Conservation (phyloP, 441 rosid species). For the Adansonia grandidieri region DNA sequence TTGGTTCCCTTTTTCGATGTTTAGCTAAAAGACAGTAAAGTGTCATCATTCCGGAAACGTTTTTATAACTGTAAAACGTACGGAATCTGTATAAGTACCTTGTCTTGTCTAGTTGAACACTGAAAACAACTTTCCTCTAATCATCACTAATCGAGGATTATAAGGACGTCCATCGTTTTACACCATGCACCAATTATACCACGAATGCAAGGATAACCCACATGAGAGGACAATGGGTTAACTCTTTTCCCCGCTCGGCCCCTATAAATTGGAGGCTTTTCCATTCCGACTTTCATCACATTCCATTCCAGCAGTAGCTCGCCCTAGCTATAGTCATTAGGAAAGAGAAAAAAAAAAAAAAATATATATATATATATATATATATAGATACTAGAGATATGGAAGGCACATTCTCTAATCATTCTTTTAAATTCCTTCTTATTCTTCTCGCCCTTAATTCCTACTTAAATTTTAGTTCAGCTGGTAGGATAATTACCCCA, state of each 20-base stretch:
- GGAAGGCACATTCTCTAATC: constrained; percentile 28
- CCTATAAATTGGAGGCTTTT: constrained; percentile 19
- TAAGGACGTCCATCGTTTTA: not conserved
- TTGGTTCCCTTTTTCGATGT: not conserved
- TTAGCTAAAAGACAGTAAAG: not conserved
- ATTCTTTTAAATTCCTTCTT: constrained; percentile 23
- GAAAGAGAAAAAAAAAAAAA: not conserved
- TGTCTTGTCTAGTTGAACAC: no score
- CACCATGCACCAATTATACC: not conserved
- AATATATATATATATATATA: no score
- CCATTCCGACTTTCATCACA: constrained; percentile 25
- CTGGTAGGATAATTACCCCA: constrained; percentile 34
- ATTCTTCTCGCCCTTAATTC: constrained; percentile 25
- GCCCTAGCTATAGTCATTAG: not conserved
- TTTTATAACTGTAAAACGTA: no score
- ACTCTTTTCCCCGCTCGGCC: not conserved
- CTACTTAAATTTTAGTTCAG: constrained; percentile 27
- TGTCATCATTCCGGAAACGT: no score
- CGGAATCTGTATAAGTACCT: no score
- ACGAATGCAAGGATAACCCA: not conserved
- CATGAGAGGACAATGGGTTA: not conserved
- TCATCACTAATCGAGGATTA: not conserved
- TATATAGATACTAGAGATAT: not conserved
- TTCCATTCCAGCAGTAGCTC: constrained; percentile 7
- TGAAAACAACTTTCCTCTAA: no score